Evolutionary conservation across 495 filamentous ascomycete genomes (phyloP).

Genomic region (Xylaria nigripes): DNA sequence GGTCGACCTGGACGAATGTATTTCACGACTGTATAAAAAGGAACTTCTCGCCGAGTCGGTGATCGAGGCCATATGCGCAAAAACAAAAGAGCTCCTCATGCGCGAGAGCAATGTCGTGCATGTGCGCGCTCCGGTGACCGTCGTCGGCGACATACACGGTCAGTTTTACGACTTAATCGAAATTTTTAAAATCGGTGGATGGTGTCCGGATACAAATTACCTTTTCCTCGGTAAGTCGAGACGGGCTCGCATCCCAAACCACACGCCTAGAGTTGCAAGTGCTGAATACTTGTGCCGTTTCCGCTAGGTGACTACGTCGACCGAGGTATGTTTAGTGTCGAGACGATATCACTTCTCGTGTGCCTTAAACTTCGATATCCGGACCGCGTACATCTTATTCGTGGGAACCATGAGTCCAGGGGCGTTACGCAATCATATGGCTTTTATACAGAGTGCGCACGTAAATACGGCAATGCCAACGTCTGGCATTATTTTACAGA

Average conservation of each 20-base stretch:
- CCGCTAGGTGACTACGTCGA: conserved; percentile 87
- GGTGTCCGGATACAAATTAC: conserved; percentile 95
- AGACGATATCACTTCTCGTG: conserved; percentile 92
- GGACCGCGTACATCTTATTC: conserved; percentile 82
- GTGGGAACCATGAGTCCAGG: conserved; percentile 93
- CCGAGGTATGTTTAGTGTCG: conserved; percentile 90
- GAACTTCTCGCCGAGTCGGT: conserved; percentile 95
- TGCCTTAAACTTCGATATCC: conserved; percentile 93
- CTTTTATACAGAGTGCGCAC: conserved; percentile 95
- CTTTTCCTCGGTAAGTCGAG: conserved; percentile 73
- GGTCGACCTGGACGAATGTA: conserved; percentile 97
- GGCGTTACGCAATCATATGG: conserved; percentile 98
- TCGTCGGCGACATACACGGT: conserved; percentile 96
- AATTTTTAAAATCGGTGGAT: conserved; percentile 97
- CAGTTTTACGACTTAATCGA: conserved; percentile 98
- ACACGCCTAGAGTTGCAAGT: neutral
- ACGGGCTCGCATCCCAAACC: neutral
- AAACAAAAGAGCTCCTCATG: conserved; percentile 97
- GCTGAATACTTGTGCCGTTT: neutral
- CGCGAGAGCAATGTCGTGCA: conserved; percentile 99
- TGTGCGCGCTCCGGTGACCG: conserved; percentile 91
- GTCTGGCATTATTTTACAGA: conserved; percentile 99
- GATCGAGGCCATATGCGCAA: conserved; percentile 97
- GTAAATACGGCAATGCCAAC: conserved; percentile 96
- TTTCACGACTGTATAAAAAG: conserved; percentile 89